phyloP scores from a whole-genome alignment of 163 green algal species.

The Scenedesmus sp. region DNA sequence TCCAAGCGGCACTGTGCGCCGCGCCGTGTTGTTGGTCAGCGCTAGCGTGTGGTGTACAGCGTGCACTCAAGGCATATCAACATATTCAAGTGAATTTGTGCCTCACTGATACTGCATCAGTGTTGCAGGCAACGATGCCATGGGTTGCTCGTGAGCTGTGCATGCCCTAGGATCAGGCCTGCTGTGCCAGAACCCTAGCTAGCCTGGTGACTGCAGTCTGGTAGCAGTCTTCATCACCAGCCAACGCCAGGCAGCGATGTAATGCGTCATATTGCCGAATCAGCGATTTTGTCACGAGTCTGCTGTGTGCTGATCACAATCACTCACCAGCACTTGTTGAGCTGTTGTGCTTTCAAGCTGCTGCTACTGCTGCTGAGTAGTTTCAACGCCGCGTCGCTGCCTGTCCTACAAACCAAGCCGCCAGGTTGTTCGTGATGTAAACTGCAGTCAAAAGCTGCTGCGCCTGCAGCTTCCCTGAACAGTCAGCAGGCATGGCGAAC shows the following conservation, averaged over 20 bases:
- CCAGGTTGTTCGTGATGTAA: not conserved
- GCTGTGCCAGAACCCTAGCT: conserved; percentile 1
- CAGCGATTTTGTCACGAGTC: not conserved
- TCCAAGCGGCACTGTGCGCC: too few relatives aligned
- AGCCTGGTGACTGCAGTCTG: too few relatives aligned
- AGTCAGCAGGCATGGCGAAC: not conserved
- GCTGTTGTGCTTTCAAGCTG: not conserved
- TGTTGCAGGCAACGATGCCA: too few relatives aligned
- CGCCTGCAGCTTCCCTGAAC: not conserved
- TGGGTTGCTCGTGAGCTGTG: not conserved
- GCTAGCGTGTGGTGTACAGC: too few relatives aligned
- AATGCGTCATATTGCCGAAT: not conserved
- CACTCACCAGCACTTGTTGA: not conserved
- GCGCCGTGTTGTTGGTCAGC: too few relatives aligned
- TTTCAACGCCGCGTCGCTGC: not conserved
- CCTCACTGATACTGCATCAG: too few relatives aligned
- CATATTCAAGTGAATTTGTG: too few relatives aligned
- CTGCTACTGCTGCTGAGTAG: not conserved
- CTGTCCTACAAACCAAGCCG: not conserved
- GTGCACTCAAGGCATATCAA: too few relatives aligned
- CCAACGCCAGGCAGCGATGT: not conserved
- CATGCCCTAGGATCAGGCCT: not conserved
- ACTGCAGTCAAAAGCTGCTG: too few relatives aligned
- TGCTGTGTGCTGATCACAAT: too few relatives aligned
- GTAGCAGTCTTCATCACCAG: not conserved